Evolutionary conservation across 169 alveolate genomes (phyloP), one percentile per base, ranked within the genome.

Genomic region (Plasmodium billcollinsi): DNA sequence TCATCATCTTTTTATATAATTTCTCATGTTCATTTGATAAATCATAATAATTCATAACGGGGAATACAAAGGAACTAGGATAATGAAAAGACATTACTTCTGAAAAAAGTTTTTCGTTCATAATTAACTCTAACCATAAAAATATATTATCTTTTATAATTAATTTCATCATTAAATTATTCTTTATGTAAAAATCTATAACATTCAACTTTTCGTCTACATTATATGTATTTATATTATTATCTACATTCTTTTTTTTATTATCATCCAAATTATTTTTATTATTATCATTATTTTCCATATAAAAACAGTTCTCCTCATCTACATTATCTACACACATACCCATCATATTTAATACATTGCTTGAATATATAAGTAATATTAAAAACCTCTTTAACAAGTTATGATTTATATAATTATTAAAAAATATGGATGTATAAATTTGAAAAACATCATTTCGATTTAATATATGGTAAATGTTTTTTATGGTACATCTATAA

Each of bases 51-150:
- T 83, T 83, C 56, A 83, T 56, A 18, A 83, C 6, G 9, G 91
- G 91, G 58, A 83, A 58, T n/a, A 50, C 47, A 54, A 70, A 83
- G 20, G 91, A 83, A 14, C 74, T n/a, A n/a, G 91, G 91, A 50
- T 58, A 83, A 15, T 70, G 58, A n/a, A 83, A 56, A 15, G 83
- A 20, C 56, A 69, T 71, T 56, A 45, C 85, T n/a, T 83, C 91
- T 11, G 43, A 29, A 73, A 83, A 83, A 70, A 83, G 73, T 50
- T 83, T 83, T 29, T 70, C 33, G 11, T 67, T 62, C 86, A 83
- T 83, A 21, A 83, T 33, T 12, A 52, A 73, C 58, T 83, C 73
- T 20, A 83, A 8, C 91, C 91, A 83, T 15, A 83, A 29, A 12
- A 83, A 62, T 49, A 83, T 83, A 49, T 83, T 83, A 20, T 83